Evolutionary conservation across 768 basidiomycete genomes (phyloP).

Genomic region (Naganishia randhawae): DNA sequence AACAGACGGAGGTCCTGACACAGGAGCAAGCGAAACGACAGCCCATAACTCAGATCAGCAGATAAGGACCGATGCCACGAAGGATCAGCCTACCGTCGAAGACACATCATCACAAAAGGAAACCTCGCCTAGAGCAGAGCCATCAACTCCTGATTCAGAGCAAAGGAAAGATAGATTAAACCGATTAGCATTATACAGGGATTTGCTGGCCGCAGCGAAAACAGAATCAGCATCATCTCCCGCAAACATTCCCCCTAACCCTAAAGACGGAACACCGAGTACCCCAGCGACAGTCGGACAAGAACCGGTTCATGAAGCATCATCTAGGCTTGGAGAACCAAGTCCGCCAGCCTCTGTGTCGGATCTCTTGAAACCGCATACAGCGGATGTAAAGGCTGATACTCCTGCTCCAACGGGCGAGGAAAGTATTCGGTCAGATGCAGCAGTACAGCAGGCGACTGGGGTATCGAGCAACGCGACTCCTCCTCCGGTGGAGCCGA

Average conservation of each 20-base stretch:
- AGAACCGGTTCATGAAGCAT: background rate
- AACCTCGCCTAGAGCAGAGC: background rate
- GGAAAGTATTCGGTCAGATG: background rate
- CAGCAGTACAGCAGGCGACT: background rate
- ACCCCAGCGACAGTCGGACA: background rate
- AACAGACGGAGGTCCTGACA: background rate
- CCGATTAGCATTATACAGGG: background rate
- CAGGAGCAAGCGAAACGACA: background rate
- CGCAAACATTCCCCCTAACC: background rate
- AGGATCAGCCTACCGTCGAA: background rate
- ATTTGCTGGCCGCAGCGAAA: background rate
- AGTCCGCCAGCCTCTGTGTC: background rate
- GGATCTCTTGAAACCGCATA: background rate
- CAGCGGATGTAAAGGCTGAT: background rate
- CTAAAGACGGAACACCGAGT: background rate
- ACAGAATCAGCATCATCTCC: background rate
- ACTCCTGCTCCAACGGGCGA: background rate
- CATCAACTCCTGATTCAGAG: background rate
- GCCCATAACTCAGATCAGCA: background rate
- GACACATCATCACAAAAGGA: background rate
- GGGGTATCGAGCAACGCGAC: background rate
- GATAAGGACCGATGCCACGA: background rate
- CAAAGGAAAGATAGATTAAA: background rate
- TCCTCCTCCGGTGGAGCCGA: background rate
- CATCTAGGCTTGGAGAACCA: background rate